Base-by-base conservation (phyloP, 2,329 filamentous ascomycete species). In the Botryosphaeria dothidea region DNA sequence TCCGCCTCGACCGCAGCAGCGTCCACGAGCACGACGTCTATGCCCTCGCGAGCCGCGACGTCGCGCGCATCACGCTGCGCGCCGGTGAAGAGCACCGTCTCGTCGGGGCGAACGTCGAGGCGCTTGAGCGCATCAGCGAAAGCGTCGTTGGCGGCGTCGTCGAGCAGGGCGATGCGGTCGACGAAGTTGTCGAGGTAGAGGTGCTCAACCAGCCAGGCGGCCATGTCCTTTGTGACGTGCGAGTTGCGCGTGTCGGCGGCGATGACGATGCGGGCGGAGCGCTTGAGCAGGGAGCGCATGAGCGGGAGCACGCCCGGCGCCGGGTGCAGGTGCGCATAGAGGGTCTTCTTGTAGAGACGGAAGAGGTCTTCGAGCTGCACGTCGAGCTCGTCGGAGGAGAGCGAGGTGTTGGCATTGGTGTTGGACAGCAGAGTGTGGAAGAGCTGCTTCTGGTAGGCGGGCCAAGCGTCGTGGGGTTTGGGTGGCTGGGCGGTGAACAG, bases 321-420 rank as follows among this genome's bases (percentile, higher is more conserved):
- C n/a, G 63, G 63, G 27, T 48, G 31, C 45, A 65, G 63, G 17
- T 60, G 63, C 21, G 54, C 29, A 34, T 65, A 65, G 31, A 49
- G 25, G n/a, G 63, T 60, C 45, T 65, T 60, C 63, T 65, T 65
- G 54, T 51, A 65, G 43, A 52, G 34, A 54, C 63, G 63, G 63
- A 65, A 58, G 31, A 48, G 34, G 23, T 48, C 43, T n/a, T 58
- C 45, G 43, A 60, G 34, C 19, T 48, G 19, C 15, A n/a, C 52
- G 23, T 27, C 43, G 43, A 15, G 41, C 41, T 41, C 27, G 3
- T 21, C 8, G 4, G 23, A 9, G 21, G 41, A 25, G 23, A 46
- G 36, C 31, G 23, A 23, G 7, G 58, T 51, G 58, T 17, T 13
- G 25, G n/a, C n/a, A 25, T 49, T n/a, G 46, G 8, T 9, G n/a